Evolutionary conservation across 2,329 filamentous ascomycete genomes (phyloP).

Genomic region (Diaporthe longicolla): DNA sequence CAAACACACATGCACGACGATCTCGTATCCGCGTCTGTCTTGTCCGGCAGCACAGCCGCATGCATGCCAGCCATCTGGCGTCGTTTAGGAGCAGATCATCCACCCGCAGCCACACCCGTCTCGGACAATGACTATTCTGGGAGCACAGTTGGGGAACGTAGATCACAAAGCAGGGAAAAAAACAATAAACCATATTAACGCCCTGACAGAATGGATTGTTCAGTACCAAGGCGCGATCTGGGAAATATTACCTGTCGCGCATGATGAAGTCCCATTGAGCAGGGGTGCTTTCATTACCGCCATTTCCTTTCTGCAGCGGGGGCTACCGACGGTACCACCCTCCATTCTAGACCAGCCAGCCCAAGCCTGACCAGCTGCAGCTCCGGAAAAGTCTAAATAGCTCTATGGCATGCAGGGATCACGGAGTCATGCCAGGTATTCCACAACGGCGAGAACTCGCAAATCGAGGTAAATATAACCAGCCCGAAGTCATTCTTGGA

Average conservation of each 20-base stretch:
- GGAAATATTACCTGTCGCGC: conserved; percentile 27
- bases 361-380: conserved; percentile 11
- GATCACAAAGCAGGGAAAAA: conserved; percentile 2
- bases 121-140: not conserved
- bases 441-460: not conserved
- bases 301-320: conserved; percentile 25
- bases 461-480: not conserved
- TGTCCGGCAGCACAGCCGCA: conserved; percentile 31
- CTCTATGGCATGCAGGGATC: conserved; percentile 18
- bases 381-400: conserved; percentile 31
- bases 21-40: conserved; percentile 37
- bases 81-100: conserved; percentile 3
- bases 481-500: not conserved
- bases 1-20: conserved; percentile 23
- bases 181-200: not conserved
- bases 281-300: conserved; percentile 27
- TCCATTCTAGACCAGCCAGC: conserved; percentile 8
- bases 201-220: not conserved
- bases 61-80: conserved; percentile 24
- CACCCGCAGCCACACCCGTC: conserved; percentile 16
- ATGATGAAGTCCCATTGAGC: conserved; percentile 25
- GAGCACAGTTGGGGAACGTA: not conserved
- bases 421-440: conserved; percentile 5
- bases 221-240: conserved; percentile 23
- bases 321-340: conserved; percentile 11